These are phyloP conservation scores for Fusarium odoratissimum DNA, from an alignment of 2,329 filamentous ascomycete species.

Conservation along the genomic window DNA sequence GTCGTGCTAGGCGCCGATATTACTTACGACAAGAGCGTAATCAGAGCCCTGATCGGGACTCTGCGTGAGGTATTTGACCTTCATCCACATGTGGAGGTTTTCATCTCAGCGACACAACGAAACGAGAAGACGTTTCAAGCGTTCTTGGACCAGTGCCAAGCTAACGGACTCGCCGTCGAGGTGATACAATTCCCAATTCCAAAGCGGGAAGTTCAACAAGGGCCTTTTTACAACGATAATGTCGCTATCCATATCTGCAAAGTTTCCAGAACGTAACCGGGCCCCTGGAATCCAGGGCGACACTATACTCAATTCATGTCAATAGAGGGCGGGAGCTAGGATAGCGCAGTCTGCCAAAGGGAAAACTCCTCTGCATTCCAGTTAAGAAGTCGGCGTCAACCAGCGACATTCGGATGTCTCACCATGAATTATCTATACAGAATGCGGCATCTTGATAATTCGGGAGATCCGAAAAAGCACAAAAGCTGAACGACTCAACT, in stretches of 20 bases:
- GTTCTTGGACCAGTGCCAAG: slow-evolving; percentile 70
- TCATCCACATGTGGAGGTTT: slow-evolving; percentile 66
- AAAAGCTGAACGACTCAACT: background rate
- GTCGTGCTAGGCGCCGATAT: slow-evolving; percentile 81
- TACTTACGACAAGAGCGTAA: slow-evolving; percentile 76
- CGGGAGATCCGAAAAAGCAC: slow-evolving; percentile 12
- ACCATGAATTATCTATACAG: slow-evolving; percentile 15
- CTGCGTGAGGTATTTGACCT: slow-evolving; percentile 70
- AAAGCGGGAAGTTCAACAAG: slow-evolving; percentile 58
- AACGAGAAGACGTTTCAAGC: slow-evolving; percentile 75
- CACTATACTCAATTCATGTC: slow-evolving; percentile 11
- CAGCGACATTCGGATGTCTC: slow-evolving; percentile 2
- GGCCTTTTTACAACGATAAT: slow-evolving; percentile 73
- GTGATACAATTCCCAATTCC: slow-evolving; percentile 58
- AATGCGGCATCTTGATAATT: slow-evolving; percentile 16
- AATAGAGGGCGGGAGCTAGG: slow-evolving; percentile 5
- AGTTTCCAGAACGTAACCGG: slow-evolving; percentile 42
- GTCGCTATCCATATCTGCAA: slow-evolving; percentile 67
- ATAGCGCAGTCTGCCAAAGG: slow-evolving; percentile 5
- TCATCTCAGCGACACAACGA: slow-evolving; percentile 78
- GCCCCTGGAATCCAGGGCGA: background rate
- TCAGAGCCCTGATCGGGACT: slow-evolving; percentile 73
- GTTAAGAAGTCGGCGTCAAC: slow-evolving; percentile 14
- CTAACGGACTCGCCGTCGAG: slow-evolving; percentile 56
- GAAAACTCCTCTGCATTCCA: slow-evolving; percentile 39